A percentile compares a stretch with the other conserved stretches of the same genome.
phyloP scores from a whole-genome alignment of 257 asterid species.

The Solanum lignicaule region DNA sequence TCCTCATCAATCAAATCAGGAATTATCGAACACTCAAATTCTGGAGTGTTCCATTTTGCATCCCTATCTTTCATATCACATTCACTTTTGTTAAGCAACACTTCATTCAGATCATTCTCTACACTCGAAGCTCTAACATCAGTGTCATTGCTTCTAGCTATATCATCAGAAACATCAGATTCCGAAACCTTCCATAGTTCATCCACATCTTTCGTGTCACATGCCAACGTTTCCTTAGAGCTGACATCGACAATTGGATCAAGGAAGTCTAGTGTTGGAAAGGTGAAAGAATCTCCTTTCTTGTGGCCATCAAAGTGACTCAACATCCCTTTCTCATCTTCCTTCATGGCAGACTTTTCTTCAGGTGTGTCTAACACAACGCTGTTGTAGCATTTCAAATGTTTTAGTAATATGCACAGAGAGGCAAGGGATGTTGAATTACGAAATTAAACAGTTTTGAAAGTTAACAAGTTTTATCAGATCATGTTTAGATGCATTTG shows the following conservation, averaged over 20 bases:
- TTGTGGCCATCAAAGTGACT: constrained; percentile 22
- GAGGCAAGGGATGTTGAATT: background rate
- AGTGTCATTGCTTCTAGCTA: constrained; percentile 5
- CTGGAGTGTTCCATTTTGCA: constrained; percentile 13
- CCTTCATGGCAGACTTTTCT: constrained; percentile 40
- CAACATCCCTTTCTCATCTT: constrained; percentile 21
- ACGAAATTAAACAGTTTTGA: background rate
- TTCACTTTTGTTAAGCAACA: background rate
- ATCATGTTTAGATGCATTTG: background rate
- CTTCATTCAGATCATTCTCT: constrained; percentile 4
- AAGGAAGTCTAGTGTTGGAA: constrained; percentile 20
- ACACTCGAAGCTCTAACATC: constrained; percentile 7
- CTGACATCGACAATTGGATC: constrained; percentile 19
- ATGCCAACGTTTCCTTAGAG: constrained; percentile 6
- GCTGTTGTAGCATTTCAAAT: constrained; percentile 23
- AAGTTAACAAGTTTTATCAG: background rate
- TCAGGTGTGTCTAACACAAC: constrained; percentile 23
- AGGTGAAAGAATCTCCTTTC: constrained; percentile 17
- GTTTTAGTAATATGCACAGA: constrained; percentile 7
- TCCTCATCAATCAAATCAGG: constrained; percentile 1
- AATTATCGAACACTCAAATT: constrained; percentile 9
- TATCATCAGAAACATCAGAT: constrained; percentile 17
- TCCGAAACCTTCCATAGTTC: constrained; percentile 16
- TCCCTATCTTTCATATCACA: constrained; percentile 16
- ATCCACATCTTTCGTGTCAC: constrained; percentile 13